phyloP scores from a whole-genome alignment of 78 protist species.

The Capsaspora owczarzaki region DNA sequence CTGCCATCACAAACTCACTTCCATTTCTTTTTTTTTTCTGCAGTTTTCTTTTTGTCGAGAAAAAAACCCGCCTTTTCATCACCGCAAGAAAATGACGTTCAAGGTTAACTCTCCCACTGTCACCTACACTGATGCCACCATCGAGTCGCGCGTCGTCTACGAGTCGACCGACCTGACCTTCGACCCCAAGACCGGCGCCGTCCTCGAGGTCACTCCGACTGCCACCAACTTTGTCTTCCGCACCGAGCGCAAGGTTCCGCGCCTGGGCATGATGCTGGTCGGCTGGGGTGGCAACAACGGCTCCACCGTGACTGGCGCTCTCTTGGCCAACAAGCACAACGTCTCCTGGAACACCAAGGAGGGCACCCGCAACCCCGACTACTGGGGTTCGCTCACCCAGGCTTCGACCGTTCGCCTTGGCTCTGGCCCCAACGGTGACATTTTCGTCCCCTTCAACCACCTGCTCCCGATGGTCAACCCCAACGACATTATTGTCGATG shows the following conservation, averaged over 20 bases:
- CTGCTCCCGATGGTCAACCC: conserved; percentile 98
- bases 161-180: no score
- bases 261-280: conserved; percentile 85
- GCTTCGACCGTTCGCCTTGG: conserved; percentile 84
- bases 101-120: no score
- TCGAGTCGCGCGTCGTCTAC: no score
- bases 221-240: background rate
- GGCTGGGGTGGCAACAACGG: conserved; percentile 99
- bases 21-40: no score
- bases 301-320: conserved; percentile 85
- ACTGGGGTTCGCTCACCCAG: conserved; percentile 91
- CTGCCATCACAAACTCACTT: no score
- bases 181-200: background rate
- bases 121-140: no score
- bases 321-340: conserved; percentile 85
- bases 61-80: no score
- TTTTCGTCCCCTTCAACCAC: conserved; percentile 67
- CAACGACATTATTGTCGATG: conserved; percentile 92
- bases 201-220: background rate
- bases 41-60: no score
- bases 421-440: conserved; percentile 50
- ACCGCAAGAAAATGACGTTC: no score
- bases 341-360: conserved; percentile 80
- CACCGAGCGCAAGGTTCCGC: conserved; percentile 47
- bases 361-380: conserved; percentile 87